These are phyloP conservation scores for Lyophyllum shimeji DNA, from an alignment of 768 basidiomycete species.

Conservation along the genomic window DNA sequence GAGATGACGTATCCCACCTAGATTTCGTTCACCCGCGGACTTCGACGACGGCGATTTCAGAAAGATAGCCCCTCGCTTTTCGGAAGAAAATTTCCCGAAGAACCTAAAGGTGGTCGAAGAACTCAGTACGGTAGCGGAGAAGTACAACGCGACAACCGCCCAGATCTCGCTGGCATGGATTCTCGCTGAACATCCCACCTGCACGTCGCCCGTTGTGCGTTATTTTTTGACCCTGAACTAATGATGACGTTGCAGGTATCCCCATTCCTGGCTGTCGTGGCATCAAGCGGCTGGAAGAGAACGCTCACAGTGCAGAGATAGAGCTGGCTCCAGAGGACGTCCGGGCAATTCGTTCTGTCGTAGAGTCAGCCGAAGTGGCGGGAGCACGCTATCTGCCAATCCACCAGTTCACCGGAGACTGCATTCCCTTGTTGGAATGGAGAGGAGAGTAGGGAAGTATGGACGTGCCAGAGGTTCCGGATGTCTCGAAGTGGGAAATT, in stretches of 20 bases:
- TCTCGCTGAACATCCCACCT: constrained; percentile 26
- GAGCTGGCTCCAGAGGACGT: constrained; percentile 17
- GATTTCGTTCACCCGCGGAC: constrained; percentile 34
- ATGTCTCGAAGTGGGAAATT: too few species aligned
- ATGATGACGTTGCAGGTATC: constrained; percentile 9
- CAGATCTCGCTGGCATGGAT: constrained; percentile 48
- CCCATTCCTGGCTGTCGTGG: constrained; percentile 23
- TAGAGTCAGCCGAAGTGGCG: constrained; percentile 15
- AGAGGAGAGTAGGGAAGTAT: too few species aligned
- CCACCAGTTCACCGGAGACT: constrained; percentile 17
- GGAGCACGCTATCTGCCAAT: constrained; percentile 20
- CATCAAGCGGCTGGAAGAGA: constrained; percentile 18
- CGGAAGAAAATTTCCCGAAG: constrained; percentile 40
- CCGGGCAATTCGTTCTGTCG: constrained; percentile 21
- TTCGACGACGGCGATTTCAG: constrained; percentile 39
- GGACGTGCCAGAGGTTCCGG: too few species aligned
- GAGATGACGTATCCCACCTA: not conserved
- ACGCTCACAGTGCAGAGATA: constrained; percentile 18
- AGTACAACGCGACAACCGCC: constrained; percentile 34
- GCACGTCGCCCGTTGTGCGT: constrained; percentile 1
- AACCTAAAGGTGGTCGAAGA: constrained; percentile 33
- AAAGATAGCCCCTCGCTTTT: constrained; percentile 32
- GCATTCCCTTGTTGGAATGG: constrained; percentile 18
- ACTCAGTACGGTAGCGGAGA: constrained; percentile 30
- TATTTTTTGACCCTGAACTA: not conserved